These are phyloP conservation scores for Fennellomyces sp. DNA, from an alignment of 371 early-diverging fungal species.

Conservation along the genomic window DNA sequence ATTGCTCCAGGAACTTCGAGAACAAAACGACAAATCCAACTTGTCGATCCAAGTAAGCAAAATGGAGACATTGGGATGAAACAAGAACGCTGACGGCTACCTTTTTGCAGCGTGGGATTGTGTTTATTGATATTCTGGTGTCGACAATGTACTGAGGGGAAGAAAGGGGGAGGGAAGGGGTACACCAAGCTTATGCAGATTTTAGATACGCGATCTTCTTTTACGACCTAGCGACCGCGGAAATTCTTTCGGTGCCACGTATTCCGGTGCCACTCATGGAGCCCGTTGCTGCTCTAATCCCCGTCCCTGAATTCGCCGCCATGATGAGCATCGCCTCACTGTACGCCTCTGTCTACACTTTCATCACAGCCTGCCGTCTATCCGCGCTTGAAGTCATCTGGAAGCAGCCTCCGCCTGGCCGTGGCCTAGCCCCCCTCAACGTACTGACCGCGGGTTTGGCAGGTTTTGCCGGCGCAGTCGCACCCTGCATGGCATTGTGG, in stretches of 20 bases:
- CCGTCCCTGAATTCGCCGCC: constrained; percentile 17
- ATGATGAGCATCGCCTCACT: constrained; percentile 14
- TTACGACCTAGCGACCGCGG: constrained; percentile 18
- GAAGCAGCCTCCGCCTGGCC: constrained; percentile 8
- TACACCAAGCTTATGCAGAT: neutral
- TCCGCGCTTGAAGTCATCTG: constrained; percentile 9
- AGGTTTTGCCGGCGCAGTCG: constrained; percentile 8
- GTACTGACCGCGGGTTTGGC: neutral
- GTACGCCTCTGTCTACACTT: constrained; percentile 17
- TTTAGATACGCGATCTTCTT: constrained; percentile 24
- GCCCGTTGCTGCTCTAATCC: constrained; percentile 5
- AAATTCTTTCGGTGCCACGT: constrained; percentile 21
- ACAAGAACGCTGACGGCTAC: neutral
- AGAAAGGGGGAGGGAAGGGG: neutral
- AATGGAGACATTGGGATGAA: neutral
- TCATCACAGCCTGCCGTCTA: constrained; percentile 13
- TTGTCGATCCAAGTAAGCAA: constrained; percentile 27
- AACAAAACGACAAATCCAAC: constrained; percentile 37
- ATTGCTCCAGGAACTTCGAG: constrained; percentile 31
- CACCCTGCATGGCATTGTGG: constrained; percentile 19
- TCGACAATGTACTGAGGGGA: constrained; percentile 32
- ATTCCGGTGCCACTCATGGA: constrained; percentile 20
- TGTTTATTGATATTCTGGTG: constrained; percentile 23
- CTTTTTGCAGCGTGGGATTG: constrained; percentile 23
- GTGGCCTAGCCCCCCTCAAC: constrained; percentile 6